Percentiles rank a stretch among this genome's conserved stretches.
Conservation (phyloP, 306 rosid genomes). For the Mimosa pudica region DNA sequence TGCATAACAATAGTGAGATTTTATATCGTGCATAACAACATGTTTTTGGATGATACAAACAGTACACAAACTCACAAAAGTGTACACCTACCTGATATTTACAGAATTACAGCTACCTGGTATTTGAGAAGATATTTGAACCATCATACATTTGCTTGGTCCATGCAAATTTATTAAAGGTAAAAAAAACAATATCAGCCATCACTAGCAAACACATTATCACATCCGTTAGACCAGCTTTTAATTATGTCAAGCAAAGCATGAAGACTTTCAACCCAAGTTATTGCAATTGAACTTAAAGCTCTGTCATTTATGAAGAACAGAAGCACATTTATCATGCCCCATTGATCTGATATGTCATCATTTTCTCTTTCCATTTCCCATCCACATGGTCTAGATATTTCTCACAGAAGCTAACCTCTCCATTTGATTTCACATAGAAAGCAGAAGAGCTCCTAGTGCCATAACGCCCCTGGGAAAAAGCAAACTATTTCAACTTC, state of each 20-base stretch:
- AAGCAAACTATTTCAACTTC: background rate
- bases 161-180: no score
- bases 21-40: no score
- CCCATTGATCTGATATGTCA: slow-evolving; percentile 45
- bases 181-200: no score
- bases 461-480: slow-evolving; percentile 70
- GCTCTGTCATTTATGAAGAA: background rate
- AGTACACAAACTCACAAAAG: no score
- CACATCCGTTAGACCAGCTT: no score
- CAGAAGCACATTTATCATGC: slow-evolving; percentile 16
- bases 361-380: slow-evolving; percentile 58
- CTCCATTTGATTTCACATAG: slow-evolving; percentile 57
- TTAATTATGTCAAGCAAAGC: background rate
- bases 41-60: no score
- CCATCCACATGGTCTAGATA: slow-evolving; percentile 45
- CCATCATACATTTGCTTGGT: no score
- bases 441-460: slow-evolving; percentile 82
- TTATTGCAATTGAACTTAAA: background rate
- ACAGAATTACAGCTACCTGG: no score
- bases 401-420: slow-evolving; percentile 63
- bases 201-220: no score
- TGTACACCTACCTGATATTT: no score
- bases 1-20: no score
- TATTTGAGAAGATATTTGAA: no score
- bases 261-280: background rate